Evolutionary conservation across 371 early-diverging fungal species (phyloP).

Genomic region (Nosema muscidifuracis): DNA sequence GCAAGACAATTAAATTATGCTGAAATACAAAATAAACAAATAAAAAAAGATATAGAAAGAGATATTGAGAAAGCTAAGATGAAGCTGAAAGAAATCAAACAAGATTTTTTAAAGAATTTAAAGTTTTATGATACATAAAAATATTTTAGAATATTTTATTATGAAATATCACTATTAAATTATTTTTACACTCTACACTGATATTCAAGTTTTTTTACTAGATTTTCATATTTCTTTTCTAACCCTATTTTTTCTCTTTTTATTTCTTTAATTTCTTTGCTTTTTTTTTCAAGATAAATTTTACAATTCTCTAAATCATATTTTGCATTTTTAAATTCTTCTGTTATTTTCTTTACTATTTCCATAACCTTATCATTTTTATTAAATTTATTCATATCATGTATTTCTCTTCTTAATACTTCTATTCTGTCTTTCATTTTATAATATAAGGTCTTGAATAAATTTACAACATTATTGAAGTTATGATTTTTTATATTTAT

Average conservation of each 20-base stretch:
- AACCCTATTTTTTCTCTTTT: conserved; percentile 47
- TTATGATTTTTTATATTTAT: not conserved
- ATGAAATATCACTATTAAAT: too few species aligned
- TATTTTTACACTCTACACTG: too few species aligned
- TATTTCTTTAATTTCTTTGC: conserved; percentile 50
- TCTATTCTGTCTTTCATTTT: conserved; percentile 37
- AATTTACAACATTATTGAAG: conserved; percentile 26
- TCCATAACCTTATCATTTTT: conserved; percentile 35
- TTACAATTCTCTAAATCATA: conserved; percentile 43
- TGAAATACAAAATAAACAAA: not conserved
- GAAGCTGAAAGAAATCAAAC: too few species aligned
- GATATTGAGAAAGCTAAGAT: not conserved
- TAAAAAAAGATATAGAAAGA: not conserved
- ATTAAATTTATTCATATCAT: conserved; percentile 45
- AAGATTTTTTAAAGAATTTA: too few species aligned
- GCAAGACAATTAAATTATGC: not conserved
- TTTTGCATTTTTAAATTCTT: conserved; percentile 55
- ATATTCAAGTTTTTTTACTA: not conserved
- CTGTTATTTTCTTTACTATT: conserved; percentile 44
- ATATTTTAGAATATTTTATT: too few species aligned
- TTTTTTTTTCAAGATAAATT: conserved; percentile 56
- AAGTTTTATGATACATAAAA: too few species aligned
- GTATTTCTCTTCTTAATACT: conserved; percentile 42
- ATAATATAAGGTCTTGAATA: conserved; percentile 18
- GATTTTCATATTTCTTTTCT: conserved; percentile 18